Evolutionary conservation across 306 rosid species (phyloP).

Genomic region (Vicia villosa): DNA sequence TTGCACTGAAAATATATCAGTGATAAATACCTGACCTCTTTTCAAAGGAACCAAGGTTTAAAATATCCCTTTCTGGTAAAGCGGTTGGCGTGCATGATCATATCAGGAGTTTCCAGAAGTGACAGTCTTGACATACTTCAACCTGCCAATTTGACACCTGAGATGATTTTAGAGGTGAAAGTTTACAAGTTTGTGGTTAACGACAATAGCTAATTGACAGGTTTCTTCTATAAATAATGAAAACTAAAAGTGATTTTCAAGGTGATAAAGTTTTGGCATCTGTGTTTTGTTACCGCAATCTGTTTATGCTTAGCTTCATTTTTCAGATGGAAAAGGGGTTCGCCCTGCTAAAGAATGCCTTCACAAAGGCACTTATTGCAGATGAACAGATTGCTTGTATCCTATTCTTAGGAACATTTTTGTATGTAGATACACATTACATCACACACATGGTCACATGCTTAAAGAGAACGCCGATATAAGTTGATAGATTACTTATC

Average conservation of each 20-base stretch:
- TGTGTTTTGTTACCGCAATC: constrained; percentile 12
- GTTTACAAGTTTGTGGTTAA: constrained; percentile 11
- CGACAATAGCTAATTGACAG: not conserved
- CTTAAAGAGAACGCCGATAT: constrained; percentile 1
- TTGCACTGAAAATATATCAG: not conserved
- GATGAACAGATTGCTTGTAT: constrained; percentile 76
- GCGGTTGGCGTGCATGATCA: constrained; percentile 91
- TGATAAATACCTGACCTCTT: constrained; percentile 35
- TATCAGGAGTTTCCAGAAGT: constrained; percentile 62
- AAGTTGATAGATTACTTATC: constrained; percentile 42
- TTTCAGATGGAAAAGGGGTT: constrained; percentile 86
- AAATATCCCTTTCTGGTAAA: constrained; percentile 86
- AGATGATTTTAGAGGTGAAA: constrained; percentile 62
- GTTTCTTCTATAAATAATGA: constrained; percentile 22
- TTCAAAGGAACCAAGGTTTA: constrained; percentile 63
- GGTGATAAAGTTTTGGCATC: constrained; percentile 27
- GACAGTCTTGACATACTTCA: constrained; percentile 86
- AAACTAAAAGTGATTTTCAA: not conserved
- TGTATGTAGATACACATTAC: constrained; percentile 35
- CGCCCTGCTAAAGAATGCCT: constrained; percentile 61
- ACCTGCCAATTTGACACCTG: constrained; percentile 70
- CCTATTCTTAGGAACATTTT: constrained; percentile 38
- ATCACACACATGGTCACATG: not conserved
- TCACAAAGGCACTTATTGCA: constrained; percentile 44
- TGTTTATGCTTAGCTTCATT: constrained; percentile 24